Evolutionary conservation across 371 early-diverging fungal species (phyloP), one percentile per base, ranked within the genome.

Genomic region (Batkoa obscura): DNA sequence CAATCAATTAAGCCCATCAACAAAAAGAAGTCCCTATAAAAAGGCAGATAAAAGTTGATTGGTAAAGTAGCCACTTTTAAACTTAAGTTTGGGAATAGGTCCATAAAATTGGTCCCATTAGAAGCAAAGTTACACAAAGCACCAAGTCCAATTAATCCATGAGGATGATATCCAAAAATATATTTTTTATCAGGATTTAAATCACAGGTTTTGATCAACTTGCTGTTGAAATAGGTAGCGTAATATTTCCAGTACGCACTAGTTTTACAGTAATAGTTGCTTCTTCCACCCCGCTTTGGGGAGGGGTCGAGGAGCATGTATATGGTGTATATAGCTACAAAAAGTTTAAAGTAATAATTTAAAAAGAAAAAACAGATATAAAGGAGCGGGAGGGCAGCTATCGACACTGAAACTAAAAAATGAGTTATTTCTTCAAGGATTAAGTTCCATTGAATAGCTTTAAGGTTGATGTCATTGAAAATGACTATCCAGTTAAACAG

Each of bases 121-220:
- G 83, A 86, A 4, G 73, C 87, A 74, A 90, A 86, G 45, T 83
- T 81, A 41, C 79, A 71, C 59, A 80, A 80, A 0, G 87, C 86
- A 2, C 89, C 90, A 59, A 87, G 72, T 3, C 78, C 76, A 56
- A 90, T 79, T 49, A 94, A 81, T 12, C 90, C 87, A 53, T 87
- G 87, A 31, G 87, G 87, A 53, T 83, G 83, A 56, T 83, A 83
- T 9, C 83, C 83, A 63, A 85, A 79, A 12, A 87, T 69, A 52
- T 87, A 87, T 60, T 81, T 86, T 49, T 75, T 74, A 6, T 65
- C 60, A 1, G 86, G 82, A 60, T 84, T 83, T 50, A 88, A 62
- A 17, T 85, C 84, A 1, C 58, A 65, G 65, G 78, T 78, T 49
- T 61, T 61, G 30, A 53, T 31, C 23, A 61, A 17, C 12, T 39